Evolutionary conservation across 78 protist genomes (phyloP), one percentile per base, ranked within the genome.

Genomic region (Dictyostelium purpureum): DNA sequence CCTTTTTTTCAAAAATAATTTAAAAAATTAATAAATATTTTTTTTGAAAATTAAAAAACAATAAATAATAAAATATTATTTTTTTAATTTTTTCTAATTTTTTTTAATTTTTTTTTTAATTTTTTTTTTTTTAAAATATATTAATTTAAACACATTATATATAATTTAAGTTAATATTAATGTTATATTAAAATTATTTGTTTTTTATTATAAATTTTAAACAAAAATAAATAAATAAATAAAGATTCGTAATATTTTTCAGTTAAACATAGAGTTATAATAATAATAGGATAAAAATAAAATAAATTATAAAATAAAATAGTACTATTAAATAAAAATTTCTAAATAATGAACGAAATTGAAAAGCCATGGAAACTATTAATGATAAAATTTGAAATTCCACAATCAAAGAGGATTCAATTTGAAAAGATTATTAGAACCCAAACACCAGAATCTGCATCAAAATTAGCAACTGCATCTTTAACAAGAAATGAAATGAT

Each of bases 391-490:
- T 33, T 85, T n/a, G 80, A 70, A 28, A 14, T 85, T n/a, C 92
- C 92, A 12, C 59, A 38, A 31, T 73, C 83, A 10, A 70, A 73
- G 35, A 73, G 92, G 45, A n/a, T 85, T 19, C 92, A 85, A 31
- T 85, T 85, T 73, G 92, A 85, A 73, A 85, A 70, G 73, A 59
- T 73, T 33, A 74, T 85, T 24, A 59, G 92, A 61, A 52, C 76
- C 4, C 80, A 70, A 59, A 61, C 92, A 85, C 74, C 80, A 47
- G 56, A 85, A 43, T 85, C 82, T 6, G 19, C 57, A 14, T n/a
- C 37, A 14, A 10, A 26, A 7, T 31, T 85, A 33, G 67, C 92
- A 31, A 16, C 24, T 11, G 45, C 92, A 21, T 73, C 82, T 26
- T 74, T 31, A 43, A 12, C 54, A 21, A 70, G 92, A 73, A 85